Percentiles rank a stretch among this genome's conserved stretches.
These are phyloP conservation scores for Sclerotinia spermophila DNA, from an alignment of 2,329 filamentous ascomycete genomes.

Conservation along the genomic window DNA sequence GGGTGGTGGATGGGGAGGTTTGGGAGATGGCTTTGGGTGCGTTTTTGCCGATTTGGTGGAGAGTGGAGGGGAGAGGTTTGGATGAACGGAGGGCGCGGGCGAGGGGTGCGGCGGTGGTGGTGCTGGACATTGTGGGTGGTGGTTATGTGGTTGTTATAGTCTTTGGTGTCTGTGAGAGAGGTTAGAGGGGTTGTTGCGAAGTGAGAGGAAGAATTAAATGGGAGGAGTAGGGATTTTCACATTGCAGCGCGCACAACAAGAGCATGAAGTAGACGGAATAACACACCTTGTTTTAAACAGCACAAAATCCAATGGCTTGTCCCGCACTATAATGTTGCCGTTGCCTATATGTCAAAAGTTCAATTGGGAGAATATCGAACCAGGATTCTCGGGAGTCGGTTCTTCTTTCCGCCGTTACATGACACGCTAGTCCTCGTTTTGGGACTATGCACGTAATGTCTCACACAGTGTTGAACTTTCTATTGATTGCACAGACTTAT, in stretches of 20 bases:
- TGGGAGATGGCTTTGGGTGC: slow-evolving; percentile 1
- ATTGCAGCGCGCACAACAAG: too few relatives aligned
- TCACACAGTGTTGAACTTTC: background rate
- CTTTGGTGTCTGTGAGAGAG: background rate
- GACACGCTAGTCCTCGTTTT: slow-evolving; percentile 12
- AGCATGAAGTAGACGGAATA: background rate
- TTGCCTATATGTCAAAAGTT: background rate
- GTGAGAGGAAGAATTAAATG: background rate
- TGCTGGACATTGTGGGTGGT: background rate
- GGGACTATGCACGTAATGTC: background rate
- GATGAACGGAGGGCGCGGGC: slow-evolving; percentile 1
- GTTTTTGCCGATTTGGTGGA: background rate
- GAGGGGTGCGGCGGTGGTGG: background rate
- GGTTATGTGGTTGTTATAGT: background rate
- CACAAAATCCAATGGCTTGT: background rate
- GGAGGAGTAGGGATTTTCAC: background rate
- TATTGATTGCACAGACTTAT: background rate
- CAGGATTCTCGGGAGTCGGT: slow-evolving; percentile 13
- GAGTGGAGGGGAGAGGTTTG: background rate
- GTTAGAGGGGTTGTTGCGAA: slow-evolving; percentile 6
- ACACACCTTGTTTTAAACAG: background rate
- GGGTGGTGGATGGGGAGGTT: background rate
- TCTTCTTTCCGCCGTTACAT: slow-evolving; percentile 6
- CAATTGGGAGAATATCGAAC: slow-evolving; percentile 13
- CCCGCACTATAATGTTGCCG: background rate